These are phyloP conservation scores for Saprolegnia diclina DNA, from an alignment of 352 stramenopile species.

Conservation along the genomic window DNA sequence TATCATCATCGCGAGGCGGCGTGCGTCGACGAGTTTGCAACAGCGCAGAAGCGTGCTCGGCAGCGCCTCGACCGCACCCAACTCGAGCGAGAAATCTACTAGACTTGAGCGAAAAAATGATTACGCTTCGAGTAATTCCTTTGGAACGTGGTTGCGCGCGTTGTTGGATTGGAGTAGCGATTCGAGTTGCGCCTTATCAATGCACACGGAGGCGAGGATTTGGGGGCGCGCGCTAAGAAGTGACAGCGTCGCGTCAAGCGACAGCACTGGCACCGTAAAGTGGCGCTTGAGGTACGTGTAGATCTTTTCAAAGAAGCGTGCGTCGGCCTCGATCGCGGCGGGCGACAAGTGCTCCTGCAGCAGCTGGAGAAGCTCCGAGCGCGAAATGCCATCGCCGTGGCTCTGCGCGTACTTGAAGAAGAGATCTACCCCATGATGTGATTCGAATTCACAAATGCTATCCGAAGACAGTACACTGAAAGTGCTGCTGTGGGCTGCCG, in stretches of 20 bases:
- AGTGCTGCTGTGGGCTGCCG: constrained; percentile 10
- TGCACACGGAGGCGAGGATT: neutral
- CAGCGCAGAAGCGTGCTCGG: neutral
- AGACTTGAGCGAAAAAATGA: no score
- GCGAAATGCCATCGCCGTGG: constrained; percentile 8
- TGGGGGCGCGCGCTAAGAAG: neutral
- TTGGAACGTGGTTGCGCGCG: neutral
- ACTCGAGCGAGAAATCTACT: neutral
- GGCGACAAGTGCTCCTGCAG: constrained; percentile 3
- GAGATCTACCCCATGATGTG: no score
- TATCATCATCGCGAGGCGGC: no score
- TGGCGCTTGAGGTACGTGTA: constrained; percentile 23
- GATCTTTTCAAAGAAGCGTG: constrained; percentile 17
- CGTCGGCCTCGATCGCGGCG: neutral
- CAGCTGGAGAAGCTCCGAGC: constrained; percentile 6
- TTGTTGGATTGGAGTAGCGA: neutral
- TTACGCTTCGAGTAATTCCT: neutral
- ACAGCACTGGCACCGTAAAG: neutral
- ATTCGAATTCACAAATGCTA: neutral
- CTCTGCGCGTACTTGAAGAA: constrained; percentile 4
- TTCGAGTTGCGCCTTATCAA: neutral
- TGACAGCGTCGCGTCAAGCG: neutral
- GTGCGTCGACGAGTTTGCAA: neutral
- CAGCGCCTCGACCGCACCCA: neutral
- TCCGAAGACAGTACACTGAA: neutral